phyloP scores from a whole-genome alignment of 257 asterid species.

The Hygrophila difformis region DNA sequence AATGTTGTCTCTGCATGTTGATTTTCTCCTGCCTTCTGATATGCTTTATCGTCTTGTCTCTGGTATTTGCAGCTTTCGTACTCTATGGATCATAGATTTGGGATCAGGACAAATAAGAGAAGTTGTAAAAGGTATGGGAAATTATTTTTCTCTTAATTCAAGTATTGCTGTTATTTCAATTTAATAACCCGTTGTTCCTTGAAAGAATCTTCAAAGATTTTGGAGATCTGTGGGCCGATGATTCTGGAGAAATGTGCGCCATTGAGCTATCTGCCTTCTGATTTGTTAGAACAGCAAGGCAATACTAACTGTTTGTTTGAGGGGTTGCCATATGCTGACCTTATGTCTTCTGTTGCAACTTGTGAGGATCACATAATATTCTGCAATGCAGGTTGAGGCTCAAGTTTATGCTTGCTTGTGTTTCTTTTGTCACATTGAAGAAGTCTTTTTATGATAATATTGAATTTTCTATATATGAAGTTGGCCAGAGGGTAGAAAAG shows the following conservation, averaged over 20 bases:
- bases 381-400: slow-evolving; percentile 79
- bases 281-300: slow-evolving; percentile 45
- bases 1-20: too few relatives aligned
- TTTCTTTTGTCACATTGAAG: slow-evolving; percentile 8
- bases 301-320: slow-evolving; percentile 27
- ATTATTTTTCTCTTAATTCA: slow-evolving; percentile 9
- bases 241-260: slow-evolving; percentile 59
- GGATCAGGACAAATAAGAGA: slow-evolving; percentile 54
- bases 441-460: slow-evolving; percentile 14
- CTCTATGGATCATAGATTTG: slow-evolving; percentile 73
- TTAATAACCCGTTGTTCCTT: slow-evolving; percentile 29
- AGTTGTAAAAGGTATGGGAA: slow-evolving; percentile 55
- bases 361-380: slow-evolving; percentile 40
- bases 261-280: slow-evolving; percentile 48
- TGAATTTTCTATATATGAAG: slow-evolving; percentile 39
- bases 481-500: slow-evolving; percentile 63
- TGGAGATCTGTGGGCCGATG: slow-evolving; percentile 69
- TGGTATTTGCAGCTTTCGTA: slow-evolving; percentile 52
- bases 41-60: slow-evolving; percentile 12
- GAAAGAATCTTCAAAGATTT: slow-evolving; percentile 66
- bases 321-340: slow-evolving; percentile 59
- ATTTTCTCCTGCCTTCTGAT: too few relatives aligned
- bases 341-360: slow-evolving; percentile 64
- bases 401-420: slow-evolving; percentile 8
- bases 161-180: slow-evolving; percentile 9